A percentile compares a stretch with the other conserved stretches of the same genome.
phyloP scores from a whole-genome alignment of 2,329 filamentous ascomycete genomes.

The Fusarium gaditjirri region DNA sequence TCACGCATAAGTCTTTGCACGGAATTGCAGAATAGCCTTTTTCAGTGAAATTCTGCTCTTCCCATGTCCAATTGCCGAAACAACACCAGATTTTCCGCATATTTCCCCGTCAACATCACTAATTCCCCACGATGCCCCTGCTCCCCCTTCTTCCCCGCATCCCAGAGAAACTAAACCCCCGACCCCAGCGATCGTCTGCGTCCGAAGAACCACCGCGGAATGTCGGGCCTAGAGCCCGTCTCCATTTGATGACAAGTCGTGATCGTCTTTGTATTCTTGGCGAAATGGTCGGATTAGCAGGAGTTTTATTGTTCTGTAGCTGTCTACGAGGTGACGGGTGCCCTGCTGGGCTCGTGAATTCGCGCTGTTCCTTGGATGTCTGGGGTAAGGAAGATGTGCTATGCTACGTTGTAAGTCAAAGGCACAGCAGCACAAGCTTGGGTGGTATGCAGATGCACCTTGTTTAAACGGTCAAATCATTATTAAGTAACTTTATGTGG shows the following conservation, averaged over 20 bases:
- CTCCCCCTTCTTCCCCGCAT: conserved; percentile 32
- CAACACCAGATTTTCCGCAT: background rate
- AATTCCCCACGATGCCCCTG: conserved; percentile 29
- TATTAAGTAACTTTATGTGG: conserved; percentile 3
- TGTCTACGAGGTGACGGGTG: background rate
- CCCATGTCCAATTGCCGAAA: conserved; percentile 8
- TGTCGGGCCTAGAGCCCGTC: conserved; percentile 37
- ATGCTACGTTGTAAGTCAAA: conserved; percentile 2
- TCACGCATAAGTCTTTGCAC: background rate
- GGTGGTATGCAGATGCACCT: conserved; percentile 22
- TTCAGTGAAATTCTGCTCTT: background rate
- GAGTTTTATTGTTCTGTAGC: conserved; percentile 3
- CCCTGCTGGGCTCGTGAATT: background rate
- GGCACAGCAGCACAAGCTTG: background rate
- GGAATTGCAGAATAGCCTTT: background rate
- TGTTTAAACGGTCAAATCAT: conserved; percentile 15
- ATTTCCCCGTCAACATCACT: conserved; percentile 4
- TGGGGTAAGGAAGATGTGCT: background rate
- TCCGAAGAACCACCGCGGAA: conserved; percentile 35
- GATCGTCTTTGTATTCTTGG: background rate
- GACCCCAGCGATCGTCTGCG: conserved; percentile 31
- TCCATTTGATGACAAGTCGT: background rate
- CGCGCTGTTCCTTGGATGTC: background rate
- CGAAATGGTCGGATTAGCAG: conserved; percentile 18
- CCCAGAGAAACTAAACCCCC: background rate